Evolutionary conservation across 2,329 filamentous ascomycete species (phyloP), one percentile per base, ranked within the genome.

Genomic region (Beauveria australis): DNA sequence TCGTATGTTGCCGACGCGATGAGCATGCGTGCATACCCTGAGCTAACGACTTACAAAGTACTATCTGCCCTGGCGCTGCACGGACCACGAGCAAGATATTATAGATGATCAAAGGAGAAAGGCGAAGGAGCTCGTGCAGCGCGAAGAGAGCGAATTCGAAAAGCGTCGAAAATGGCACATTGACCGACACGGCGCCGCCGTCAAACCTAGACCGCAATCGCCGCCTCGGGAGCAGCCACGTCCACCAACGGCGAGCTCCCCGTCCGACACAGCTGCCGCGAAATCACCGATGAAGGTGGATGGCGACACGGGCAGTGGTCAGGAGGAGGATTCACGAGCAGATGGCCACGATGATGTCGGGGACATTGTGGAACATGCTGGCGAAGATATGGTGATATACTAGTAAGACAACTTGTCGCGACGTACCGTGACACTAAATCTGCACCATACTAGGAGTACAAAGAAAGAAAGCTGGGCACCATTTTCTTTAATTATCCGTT

Each of bases 331-430:
- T 12, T 12, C 14, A 47, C 40, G 19, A 44, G 24, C 24, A n/a
- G 52, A 30, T 7, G 44, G 22, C 12, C 81, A 89, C 62, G 89
- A 92, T 68, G 86, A 91, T 64, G 81, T 83, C 55, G 89, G 85
- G 58, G 89, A 92, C 68, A 87, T 93, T 61, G 81, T 95, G 65
- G 86, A 94, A 59, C 89, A 91, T 72, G 89, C 88, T 59, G 90
- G 91, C 63, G 92, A 97, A 76, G 92, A 96, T 69, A 92, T 88
- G 67, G 91, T 96, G 58, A 93, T 96, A 62, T 96, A 96, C 77
- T 96, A 77, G 37, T n/a, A 10, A 37, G 19, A 47, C 22, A 19
- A 19, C 12, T 28, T n/a, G 44, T 19, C 4, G 54, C 14, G 30
- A 48, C 14, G 30, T 16, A 24, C 28, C 5, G 19, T 24, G 19